These are phyloP conservation scores for Candida pseudoglaebosa DNA, from an alignment of 805 yeast genomes.

Conservation along the genomic window DNA sequence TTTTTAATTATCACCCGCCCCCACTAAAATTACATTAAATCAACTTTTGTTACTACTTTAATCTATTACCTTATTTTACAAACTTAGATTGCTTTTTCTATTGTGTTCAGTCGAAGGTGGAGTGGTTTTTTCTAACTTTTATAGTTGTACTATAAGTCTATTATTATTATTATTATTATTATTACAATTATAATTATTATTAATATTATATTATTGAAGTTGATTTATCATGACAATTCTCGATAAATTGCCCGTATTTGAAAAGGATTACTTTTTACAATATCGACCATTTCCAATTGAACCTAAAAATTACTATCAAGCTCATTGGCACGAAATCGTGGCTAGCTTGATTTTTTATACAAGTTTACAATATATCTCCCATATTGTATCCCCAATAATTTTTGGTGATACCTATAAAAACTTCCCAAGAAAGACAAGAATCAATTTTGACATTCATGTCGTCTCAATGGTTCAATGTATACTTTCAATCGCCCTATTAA, in stretches of 20 bases:
- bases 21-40: too few relatives aligned
- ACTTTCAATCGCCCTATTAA: slow-evolving; percentile 52
- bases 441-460: slow-evolving; percentile 86
- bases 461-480: slow-evolving; percentile 85
- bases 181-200: too few relatives aligned
- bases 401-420: slow-evolving; percentile 55
- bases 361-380: slow-evolving; percentile 48
- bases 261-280: slow-evolving; percentile 41
- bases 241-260: slow-evolving; percentile 19
- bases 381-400: slow-evolving; percentile 42
- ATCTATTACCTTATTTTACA: too few relatives aligned
- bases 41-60: too few relatives aligned
- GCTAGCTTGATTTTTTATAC: slow-evolving; percentile 60
- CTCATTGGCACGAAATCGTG: slow-evolving; percentile 76
- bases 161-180: too few relatives aligned
- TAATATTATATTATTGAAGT: too few relatives aligned
- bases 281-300: slow-evolving; percentile 44
- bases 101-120: too few relatives aligned
- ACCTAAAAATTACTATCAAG: slow-evolving; percentile 39
- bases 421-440: slow-evolving; percentile 41
- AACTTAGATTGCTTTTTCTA: too few relatives aligned
- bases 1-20: too few relatives aligned
- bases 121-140: too few relatives aligned
- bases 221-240: not conserved
- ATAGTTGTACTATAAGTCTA: too few relatives aligned